These are phyloP conservation scores for Borealophlyctis nickersoniae DNA, from an alignment of 192 early-diverging fungal species.

Conservation along the genomic window DNA sequence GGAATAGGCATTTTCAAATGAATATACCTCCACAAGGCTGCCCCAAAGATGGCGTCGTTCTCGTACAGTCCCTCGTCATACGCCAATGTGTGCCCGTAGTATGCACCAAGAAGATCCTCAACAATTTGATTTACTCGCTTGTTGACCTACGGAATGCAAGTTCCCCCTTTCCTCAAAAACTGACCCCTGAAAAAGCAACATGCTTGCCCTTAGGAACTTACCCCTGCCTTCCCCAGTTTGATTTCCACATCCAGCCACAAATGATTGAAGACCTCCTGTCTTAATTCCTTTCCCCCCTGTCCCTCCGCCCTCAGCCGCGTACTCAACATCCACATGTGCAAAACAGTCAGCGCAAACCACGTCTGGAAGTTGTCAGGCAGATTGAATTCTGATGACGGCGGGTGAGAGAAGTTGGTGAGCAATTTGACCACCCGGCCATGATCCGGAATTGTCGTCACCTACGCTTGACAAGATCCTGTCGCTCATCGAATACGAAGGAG, in stretches of 20 bases:
- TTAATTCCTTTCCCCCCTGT: conserved; percentile 66
- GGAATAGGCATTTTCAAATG: not conserved
- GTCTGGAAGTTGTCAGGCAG: conserved; percentile 89
- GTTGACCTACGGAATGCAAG: conserved; percentile 26
- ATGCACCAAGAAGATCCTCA: conserved; percentile 76
- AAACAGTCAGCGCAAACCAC: conserved; percentile 86
- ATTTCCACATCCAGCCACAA: conserved; percentile 88
- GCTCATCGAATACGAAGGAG: conserved; percentile 37
- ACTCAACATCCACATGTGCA: conserved; percentile 94
- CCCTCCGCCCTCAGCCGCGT: conserved; percentile 59
- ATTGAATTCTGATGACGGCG: conserved; percentile 29
- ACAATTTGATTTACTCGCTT: conserved; percentile 72
- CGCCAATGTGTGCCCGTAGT: conserved; percentile 84
- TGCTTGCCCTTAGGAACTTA: conserved; percentile 44
- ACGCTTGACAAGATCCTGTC: conserved; percentile 27
- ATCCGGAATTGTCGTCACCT: conserved; percentile 1
- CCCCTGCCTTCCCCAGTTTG: conserved; percentile 77
- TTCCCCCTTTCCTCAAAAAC: not conserved
- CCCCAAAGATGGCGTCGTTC: conserved; percentile 82
- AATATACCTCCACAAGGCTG: conserved; percentile 75
- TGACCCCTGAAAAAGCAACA: not conserved
- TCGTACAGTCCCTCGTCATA: conserved; percentile 87
- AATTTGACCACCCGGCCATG: not conserved
- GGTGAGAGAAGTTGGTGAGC: not conserved
- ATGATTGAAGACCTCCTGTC: conserved; percentile 80